phyloP scores from a whole-genome alignment of 257 asterid species.

The Galeopsis tetrahit region DNA sequence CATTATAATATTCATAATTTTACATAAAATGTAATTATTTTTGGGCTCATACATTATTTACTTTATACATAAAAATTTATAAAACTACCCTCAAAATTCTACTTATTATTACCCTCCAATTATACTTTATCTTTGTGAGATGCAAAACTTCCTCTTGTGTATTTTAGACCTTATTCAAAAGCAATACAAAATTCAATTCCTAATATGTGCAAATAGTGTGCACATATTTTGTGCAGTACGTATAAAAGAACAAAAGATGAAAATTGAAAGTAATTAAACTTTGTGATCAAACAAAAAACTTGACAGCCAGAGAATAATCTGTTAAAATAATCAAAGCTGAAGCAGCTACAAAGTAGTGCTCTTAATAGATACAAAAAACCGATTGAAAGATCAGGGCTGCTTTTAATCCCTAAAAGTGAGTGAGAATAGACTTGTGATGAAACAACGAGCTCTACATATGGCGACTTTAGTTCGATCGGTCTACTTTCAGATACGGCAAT shows the following conservation, averaged over 20 bases:
- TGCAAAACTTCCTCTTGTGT: no score
- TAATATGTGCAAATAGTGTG: neutral
- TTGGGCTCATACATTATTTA: no score
- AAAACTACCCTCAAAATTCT: no score
- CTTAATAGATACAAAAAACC: slow-evolving; percentile 9
- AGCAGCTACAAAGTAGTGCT: slow-evolving; percentile 28
- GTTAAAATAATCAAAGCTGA: slow-evolving; percentile 8
- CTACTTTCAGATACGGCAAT: slow-evolving; percentile 91
- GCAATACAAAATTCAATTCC: neutral
- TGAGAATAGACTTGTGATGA: slow-evolving; percentile 15
- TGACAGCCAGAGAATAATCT: slow-evolving; percentile 3
- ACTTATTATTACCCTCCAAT: no score
- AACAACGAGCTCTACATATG: slow-evolving; percentile 36
- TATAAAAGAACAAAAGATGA: neutral
- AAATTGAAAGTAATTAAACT: neutral
- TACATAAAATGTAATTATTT: no score
- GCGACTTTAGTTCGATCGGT: slow-evolving; percentile 61
- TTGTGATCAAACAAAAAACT: neutral
- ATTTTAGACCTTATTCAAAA: no score
- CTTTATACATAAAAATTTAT: no score
- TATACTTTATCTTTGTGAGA: no score
- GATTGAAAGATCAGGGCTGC: slow-evolving; percentile 10
- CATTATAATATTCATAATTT: no score
- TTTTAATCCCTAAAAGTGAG: slow-evolving; percentile 23
- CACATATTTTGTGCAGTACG: no score